phyloP scores from a whole-genome alignment of 192 early-diverging fungal genomes.

The Entophlyctis helioformis region DNA sequence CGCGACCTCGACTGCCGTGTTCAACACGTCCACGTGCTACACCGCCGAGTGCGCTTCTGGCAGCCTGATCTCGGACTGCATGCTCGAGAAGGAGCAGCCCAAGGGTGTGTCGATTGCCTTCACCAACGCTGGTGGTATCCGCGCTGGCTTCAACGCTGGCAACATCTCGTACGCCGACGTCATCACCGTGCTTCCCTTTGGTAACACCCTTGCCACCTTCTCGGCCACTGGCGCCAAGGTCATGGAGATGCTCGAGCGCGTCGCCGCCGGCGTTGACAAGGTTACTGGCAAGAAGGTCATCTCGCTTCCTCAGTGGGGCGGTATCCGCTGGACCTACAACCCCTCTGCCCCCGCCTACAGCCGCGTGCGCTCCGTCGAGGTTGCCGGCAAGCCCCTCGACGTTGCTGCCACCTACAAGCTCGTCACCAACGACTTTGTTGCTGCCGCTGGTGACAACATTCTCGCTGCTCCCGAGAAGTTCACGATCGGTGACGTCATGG shows the following conservation, averaged over 20 bases:
- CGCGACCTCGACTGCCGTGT: slow-evolving; percentile 22
- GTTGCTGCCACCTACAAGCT: slow-evolving; percentile 29
- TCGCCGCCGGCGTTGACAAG: slow-evolving; percentile 16
- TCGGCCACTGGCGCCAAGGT: slow-evolving; percentile 40
- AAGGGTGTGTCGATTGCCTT: slow-evolving; percentile 29
- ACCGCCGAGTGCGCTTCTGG: slow-evolving; percentile 48
- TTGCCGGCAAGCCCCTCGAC: slow-evolving; percentile 24
- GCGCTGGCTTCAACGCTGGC: slow-evolving; percentile 36
- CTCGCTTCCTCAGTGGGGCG: slow-evolving; percentile 46
- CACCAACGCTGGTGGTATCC: slow-evolving; percentile 53
- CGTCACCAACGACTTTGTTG: slow-evolving; percentile 44
- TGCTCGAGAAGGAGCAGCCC: slow-evolving; percentile 26
- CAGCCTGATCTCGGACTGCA: slow-evolving; percentile 52
- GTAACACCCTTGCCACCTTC: slow-evolving; percentile 36
- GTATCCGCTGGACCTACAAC: slow-evolving; percentile 25
- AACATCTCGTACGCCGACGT: slow-evolving; percentile 44
- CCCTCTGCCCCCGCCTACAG: slow-evolving; percentile 1
- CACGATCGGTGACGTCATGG: slow-evolving; percentile 6
- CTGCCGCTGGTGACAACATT: slow-evolving; percentile 52
- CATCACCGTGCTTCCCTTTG: slow-evolving; percentile 51
- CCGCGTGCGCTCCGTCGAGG: slow-evolving; percentile 6
- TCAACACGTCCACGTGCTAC: slow-evolving; percentile 27
- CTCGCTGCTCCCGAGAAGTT: slow-evolving; percentile 10
- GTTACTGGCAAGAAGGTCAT: slow-evolving; percentile 23
- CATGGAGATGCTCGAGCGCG: slow-evolving; percentile 31